Percentiles rank a stretch among this genome's conserved stretches.
Conservation (phyloP, 495 filamentous ascomycete species). For the Cryomyces antarcticus region DNA sequence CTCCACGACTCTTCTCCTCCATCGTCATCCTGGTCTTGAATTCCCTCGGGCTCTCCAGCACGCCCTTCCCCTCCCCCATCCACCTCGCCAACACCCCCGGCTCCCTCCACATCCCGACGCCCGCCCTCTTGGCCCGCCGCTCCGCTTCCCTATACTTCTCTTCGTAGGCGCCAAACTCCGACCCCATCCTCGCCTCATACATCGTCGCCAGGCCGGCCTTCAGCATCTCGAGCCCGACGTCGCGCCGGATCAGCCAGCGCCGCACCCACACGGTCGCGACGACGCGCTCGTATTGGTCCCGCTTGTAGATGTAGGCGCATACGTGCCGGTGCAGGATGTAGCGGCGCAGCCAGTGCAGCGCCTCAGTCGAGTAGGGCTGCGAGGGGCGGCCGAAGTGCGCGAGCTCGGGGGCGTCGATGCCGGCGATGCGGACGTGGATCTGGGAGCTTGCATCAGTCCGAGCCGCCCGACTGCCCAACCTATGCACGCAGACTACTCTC, state of each 20-base stretch:
- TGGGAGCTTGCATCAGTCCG: not conserved
- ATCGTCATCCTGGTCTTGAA: slow-evolving; percentile 55
- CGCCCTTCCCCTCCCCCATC: slow-evolving; percentile 20
- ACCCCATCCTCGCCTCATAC: slow-evolving; percentile 75
- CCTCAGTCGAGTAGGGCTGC: slow-evolving; percentile 67
- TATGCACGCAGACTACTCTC: not conserved
- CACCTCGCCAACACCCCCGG: slow-evolving; percentile 6
- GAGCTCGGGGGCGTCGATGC: slow-evolving; percentile 79
- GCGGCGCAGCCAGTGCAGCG: slow-evolving; percentile 50
- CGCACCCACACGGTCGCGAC: slow-evolving; percentile 73
- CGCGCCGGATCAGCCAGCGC: slow-evolving; percentile 33
- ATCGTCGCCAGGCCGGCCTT: slow-evolving; percentile 64
- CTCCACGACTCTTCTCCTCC: slow-evolving; percentile 18
- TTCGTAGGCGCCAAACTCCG: slow-evolving; percentile 60
- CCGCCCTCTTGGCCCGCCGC: slow-evolving; percentile 41
- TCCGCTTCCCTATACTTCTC: slow-evolving; percentile 52
- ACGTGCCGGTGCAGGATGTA: slow-evolving; percentile 59
- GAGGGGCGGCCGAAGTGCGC: slow-evolving; percentile 79
- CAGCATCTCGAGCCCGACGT: slow-evolving; percentile 83
- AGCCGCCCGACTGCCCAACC: not conserved
- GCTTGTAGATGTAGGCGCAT: slow-evolving; percentile 55
- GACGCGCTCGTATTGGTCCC: slow-evolving; percentile 81
- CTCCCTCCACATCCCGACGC: slow-evolving; percentile 56
- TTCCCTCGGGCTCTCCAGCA: slow-evolving; percentile 61
- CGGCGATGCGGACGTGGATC: slow-evolving; percentile 76